These are phyloP conservation scores for Ceratobasidium sp. DNA, from an alignment of 1,284 basidiomycete genomes.

Conservation along the genomic window DNA sequence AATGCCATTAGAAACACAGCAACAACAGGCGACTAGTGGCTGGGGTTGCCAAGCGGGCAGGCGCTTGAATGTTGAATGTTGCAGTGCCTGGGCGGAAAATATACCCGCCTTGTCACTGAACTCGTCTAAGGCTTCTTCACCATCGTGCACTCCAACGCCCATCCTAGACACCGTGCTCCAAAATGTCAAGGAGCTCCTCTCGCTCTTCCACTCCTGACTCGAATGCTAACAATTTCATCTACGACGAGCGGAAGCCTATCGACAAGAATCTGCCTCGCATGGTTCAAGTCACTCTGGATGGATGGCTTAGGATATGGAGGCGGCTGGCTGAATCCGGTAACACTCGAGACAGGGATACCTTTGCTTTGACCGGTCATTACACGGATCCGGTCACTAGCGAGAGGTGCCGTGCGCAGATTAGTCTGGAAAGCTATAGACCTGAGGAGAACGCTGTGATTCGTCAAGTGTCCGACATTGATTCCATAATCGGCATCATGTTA, in stretches of 20 bases:
- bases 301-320: neutral
- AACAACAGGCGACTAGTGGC: too few species aligned
- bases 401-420: neutral
- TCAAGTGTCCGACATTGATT: constrained; percentile 22
- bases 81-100: too few species aligned
- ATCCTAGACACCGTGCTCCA: neutral
- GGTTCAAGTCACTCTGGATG: neutral
- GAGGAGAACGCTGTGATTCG: neutral
- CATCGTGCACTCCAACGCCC: neutral
- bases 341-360: neutral
- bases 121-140: neutral
- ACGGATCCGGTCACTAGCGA: neutral
- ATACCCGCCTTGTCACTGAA: neutral
- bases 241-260: neutral
- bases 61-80: too few species aligned
- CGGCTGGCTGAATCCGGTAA: too few species aligned
- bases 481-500: constrained; percentile 2
- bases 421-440: neutral
- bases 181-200: neutral
- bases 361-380: constrained; percentile 22
- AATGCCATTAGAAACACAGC: too few species aligned
- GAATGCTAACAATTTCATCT: neutral
- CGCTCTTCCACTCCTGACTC: neutral
- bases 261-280: constrained; percentile 15
- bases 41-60: too few species aligned